Evolutionary conservation across 805 yeast genomes (phyloP).

Genomic region (Wickerhamomyces bisporus): DNA sequence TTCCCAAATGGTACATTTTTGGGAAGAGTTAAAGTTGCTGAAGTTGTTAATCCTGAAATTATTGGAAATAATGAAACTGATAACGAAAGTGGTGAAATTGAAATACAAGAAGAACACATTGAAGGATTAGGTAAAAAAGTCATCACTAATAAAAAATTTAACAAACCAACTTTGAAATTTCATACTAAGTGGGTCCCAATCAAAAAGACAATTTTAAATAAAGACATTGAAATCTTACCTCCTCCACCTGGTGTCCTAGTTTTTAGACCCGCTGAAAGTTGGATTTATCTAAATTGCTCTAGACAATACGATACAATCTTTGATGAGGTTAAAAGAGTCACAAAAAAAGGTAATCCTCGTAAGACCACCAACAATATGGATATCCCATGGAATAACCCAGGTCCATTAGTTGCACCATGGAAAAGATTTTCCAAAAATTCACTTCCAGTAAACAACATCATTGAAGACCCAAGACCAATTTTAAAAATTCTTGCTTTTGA

Average conservation of each 20-base stretch:
- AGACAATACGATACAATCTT: slow-evolving; percentile 63
- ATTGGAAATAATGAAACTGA: slow-evolving; percentile 18
- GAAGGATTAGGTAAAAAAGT: neutral
- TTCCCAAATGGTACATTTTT: slow-evolving; percentile 79
- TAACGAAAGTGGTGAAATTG: slow-evolving; percentile 7
- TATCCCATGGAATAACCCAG: slow-evolving; percentile 91
- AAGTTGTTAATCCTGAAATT: slow-evolving; percentile 59
- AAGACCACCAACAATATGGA: slow-evolving; percentile 35
- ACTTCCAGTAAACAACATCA: slow-evolving; percentile 11
- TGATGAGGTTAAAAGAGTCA: slow-evolving; percentile 57
- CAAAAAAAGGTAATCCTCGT: slow-evolving; percentile 54
- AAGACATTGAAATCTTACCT: slow-evolving; percentile 51
- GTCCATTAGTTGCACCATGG: slow-evolving; percentile 39
- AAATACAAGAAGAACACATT: slow-evolving; percentile 12
- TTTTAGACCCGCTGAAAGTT: slow-evolving; percentile 75
- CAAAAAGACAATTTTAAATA: slow-evolving; percentile 44
- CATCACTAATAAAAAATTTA: neutral
- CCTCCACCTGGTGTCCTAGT: slow-evolving; percentile 93
- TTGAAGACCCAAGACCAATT: slow-evolving; percentile 54
- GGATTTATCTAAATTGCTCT: slow-evolving; percentile 78
- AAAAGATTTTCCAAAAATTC: slow-evolving; percentile 13
- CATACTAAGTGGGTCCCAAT: slow-evolving; percentile 70
- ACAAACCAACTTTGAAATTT: slow-evolving; percentile 29
- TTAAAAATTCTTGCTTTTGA: slow-evolving; percentile 74
- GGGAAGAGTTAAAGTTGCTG: slow-evolving; percentile 71